phyloP scores from a whole-genome alignment of 1,139 yeast species.

The Geotrichum klebahnii region DNA sequence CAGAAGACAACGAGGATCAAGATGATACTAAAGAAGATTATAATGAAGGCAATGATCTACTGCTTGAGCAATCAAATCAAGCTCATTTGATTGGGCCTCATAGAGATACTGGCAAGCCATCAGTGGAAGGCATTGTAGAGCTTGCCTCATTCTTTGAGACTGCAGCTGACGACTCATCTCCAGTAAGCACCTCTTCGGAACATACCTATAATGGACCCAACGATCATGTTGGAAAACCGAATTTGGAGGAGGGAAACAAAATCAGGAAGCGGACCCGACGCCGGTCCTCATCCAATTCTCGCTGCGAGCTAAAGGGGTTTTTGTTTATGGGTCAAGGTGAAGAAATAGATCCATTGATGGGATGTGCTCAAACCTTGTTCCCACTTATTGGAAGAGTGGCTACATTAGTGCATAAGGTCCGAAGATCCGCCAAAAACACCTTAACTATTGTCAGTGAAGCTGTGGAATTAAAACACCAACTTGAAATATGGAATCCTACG shows the following conservation, averaged over 20 bases:
- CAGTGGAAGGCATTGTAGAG: slow-evolving; percentile 15
- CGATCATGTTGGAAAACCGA: background rate
- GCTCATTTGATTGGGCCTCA: slow-evolving; percentile 3
- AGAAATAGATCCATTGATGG: slow-evolving; percentile 59
- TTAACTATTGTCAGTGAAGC: slow-evolving; percentile 52
- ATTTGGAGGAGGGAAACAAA: background rate
- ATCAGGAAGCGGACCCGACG: background rate
- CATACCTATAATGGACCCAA: background rate
- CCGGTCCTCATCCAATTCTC: slow-evolving; percentile 6
- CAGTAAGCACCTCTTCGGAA: slow-evolving; percentile 4
- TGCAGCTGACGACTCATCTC: slow-evolving; percentile 10
- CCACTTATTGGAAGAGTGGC: slow-evolving; percentile 64
- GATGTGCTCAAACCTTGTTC: slow-evolving; percentile 61
- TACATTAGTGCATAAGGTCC: slow-evolving; percentile 49
- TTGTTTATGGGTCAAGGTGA: slow-evolving; percentile 26
- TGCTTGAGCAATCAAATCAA: slow-evolving; percentile 2
- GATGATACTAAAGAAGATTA: slow-evolving; percentile 18
- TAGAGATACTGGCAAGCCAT: background rate
- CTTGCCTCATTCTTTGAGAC: slow-evolving; percentile 18
- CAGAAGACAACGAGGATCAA: slow-evolving; percentile 28
- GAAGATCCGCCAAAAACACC: slow-evolving; percentile 44
- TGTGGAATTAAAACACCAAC: slow-evolving; percentile 50
- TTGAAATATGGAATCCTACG: slow-evolving; percentile 51
- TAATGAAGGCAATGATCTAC: background rate
- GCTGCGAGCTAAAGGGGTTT: slow-evolving; percentile 11